phyloP scores from a whole-genome alignment of 805 yeast genomes.

The Pichia phayaonensis region DNA sequence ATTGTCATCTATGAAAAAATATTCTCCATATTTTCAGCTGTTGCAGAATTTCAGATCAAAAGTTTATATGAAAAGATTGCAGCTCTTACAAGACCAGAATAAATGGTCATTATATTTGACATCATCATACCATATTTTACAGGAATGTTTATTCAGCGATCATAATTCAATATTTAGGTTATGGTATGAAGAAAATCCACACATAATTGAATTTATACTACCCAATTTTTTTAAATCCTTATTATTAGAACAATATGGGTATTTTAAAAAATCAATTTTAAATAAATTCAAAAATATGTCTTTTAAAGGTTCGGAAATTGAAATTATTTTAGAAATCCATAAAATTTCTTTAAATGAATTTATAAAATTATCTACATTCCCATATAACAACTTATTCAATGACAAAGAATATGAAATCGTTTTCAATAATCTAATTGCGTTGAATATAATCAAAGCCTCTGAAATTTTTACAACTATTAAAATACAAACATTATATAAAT shows the following conservation, averaged over 20 bases:
- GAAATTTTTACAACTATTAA: constrained; percentile 15
- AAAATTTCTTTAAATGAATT: not conserved
- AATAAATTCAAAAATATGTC: not conserved
- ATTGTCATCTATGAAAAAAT: not conserved
- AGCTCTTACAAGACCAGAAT: not conserved
- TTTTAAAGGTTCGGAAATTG: not conserved
- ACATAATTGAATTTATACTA: not conserved
- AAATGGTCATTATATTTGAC: constrained; percentile 1
- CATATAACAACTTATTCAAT: not conserved
- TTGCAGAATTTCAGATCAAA: not conserved
- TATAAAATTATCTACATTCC: not conserved
- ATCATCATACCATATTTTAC: not conserved
- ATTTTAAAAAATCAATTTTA: not conserved
- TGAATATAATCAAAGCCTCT: constrained; percentile 19
- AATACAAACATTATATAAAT: constrained; percentile 10
- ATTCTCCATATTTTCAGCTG: not conserved
- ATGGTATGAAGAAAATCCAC: not conserved
- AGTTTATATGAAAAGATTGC: not conserved
- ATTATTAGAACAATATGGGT: constrained; percentile 6
- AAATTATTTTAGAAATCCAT: not conserved
- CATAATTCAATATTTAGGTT: not conserved
- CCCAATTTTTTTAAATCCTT: not conserved
- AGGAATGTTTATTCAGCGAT: not conserved
- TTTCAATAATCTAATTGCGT: constrained; percentile 14
- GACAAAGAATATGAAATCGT: constrained; percentile 1